phyloP scores from a whole-genome alignment of 768 basidiomycete genomes.

The Boletus rubropictus region DNA sequence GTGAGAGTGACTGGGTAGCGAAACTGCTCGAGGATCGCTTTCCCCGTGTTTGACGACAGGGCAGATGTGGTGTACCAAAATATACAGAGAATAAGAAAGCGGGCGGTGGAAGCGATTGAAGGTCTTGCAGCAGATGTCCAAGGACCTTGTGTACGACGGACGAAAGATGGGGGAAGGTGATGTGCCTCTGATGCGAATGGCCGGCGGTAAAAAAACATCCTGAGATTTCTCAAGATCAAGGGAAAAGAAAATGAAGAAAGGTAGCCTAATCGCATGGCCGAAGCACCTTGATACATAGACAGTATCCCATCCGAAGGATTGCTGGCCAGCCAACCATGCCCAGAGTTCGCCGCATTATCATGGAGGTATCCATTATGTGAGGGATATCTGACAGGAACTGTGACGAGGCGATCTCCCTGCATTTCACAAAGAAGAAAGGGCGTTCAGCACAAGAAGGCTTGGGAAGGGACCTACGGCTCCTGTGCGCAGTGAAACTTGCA shows the following conservation, averaged over 20 bases:
- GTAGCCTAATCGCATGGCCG: constrained; percentile 3
- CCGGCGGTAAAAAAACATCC: constrained; percentile 15
- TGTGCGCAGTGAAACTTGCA: constrained; percentile 1
- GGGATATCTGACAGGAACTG: constrained; percentile 14
- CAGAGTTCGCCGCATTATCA: constrained; percentile 12
- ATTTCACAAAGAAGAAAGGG: constrained; percentile 14
- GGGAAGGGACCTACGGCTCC: not conserved
- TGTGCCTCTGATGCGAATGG: constrained; percentile 11
- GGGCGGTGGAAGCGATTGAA: constrained; percentile 30
- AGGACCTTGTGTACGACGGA: constrained; percentile 21
- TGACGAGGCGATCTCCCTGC: constrained; percentile 13
- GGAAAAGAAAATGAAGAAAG: constrained; percentile 6
- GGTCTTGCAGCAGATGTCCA: constrained; percentile 12
- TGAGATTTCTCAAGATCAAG: constrained; percentile 13
- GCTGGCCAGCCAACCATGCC: constrained; percentile 23
- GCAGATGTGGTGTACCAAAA: constrained; percentile 95
- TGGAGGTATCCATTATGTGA: constrained; percentile 15
- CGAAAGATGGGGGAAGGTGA: constrained; percentile 20
- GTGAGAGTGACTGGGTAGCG: constrained; percentile 95
- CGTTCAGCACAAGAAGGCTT: not conserved
- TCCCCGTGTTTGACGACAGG: constrained; percentile 93
- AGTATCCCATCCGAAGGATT: constrained; percentile 10
- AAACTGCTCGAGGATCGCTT: constrained; percentile 89
- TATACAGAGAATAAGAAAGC: constrained; percentile 75
- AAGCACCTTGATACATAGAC: constrained; percentile 6